Evolutionary conservation across 306 rosid genomes (phyloP).

Genomic region (Cicer chorassanicum): DNA sequence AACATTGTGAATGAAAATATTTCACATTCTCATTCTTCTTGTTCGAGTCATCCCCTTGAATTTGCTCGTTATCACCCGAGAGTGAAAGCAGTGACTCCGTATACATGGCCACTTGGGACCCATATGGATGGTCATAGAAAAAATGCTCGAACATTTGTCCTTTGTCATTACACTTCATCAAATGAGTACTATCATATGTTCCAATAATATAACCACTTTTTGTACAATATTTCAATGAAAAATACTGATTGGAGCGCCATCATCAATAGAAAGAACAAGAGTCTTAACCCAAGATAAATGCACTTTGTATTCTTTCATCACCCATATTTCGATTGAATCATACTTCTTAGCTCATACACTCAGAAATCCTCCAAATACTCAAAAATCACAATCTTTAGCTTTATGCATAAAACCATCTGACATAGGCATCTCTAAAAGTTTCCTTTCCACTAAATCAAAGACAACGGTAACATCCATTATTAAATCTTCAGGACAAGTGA

Average conservation of each 20-base stretch:
- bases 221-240: neutral
- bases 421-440: conserved; percentile 8
- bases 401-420: neutral
- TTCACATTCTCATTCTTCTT: neutral
- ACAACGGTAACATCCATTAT: neutral
- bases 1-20: neutral
- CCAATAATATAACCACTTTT: conserved; percentile 38
- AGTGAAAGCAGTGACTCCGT: conserved; percentile 39
- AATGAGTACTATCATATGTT: neutral
- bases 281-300: conserved; percentile 42
- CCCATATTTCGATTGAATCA: conserved; percentile 19
- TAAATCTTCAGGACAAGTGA: neutral
- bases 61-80: neutral
- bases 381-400: neutral
- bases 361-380: conserved; percentile 30
- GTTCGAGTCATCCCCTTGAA: neutral
- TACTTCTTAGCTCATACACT: neutral
- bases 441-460: conserved; percentile 30
- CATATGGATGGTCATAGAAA: neutral
- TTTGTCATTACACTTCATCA: conserved; percentile 30
- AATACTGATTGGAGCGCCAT: neutral
- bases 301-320: conserved; percentile 42
- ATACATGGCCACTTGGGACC: neutral
- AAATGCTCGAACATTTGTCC: neutral
- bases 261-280: neutral